Conservation (phyloP, 1,284 basidiomycete genomes). For the Chalciporus sp. region DNA sequence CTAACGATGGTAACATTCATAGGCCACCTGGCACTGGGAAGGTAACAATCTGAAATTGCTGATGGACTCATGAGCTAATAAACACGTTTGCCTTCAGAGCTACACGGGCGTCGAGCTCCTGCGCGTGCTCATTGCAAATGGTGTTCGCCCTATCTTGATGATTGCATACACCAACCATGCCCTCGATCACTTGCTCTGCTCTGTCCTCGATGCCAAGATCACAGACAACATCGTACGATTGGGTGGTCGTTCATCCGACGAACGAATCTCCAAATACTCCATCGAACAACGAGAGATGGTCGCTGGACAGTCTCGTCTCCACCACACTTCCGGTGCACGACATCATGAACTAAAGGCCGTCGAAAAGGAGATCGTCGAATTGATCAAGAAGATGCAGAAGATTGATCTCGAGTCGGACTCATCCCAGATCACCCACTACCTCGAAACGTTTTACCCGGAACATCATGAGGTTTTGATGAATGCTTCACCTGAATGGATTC, state of each 20-base stretch:
- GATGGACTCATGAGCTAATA: not conserved
- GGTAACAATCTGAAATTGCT: constrained; percentile 35
- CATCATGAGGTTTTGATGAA: constrained; percentile 40
- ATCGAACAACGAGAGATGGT: constrained; percentile 57
- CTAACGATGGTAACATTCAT: not conserved
- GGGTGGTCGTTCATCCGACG: constrained; percentile 61
- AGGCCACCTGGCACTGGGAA: constrained; percentile 80
- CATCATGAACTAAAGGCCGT: constrained; percentile 46
- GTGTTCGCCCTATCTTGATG: constrained; percentile 58
- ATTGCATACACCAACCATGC: constrained; percentile 80
- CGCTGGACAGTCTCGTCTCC: constrained; percentile 45
- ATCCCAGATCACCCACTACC: constrained; percentile 40
- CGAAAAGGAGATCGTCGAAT: constrained; percentile 44
- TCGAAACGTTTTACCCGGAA: constrained; percentile 44
- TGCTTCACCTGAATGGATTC: constrained; percentile 48
- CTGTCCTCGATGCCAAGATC: constrained; percentile 61
- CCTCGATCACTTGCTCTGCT: constrained; percentile 66
- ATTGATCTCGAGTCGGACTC: constrained; percentile 40
- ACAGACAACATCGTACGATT: constrained; percentile 65
- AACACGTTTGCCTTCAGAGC: constrained; percentile 41
- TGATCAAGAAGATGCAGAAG: constrained; percentile 47
- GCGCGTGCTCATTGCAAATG: constrained; percentile 57
- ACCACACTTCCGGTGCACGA: constrained; percentile 33
- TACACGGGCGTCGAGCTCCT: constrained; percentile 69
- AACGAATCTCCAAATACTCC: constrained; percentile 56